Percentiles rank a stretch among this genome's conserved stretches.
These are phyloP conservation scores for Chlorella sp. DNA, from an alignment of 139 green algal genomes.

Conservation along the genomic window DNA sequence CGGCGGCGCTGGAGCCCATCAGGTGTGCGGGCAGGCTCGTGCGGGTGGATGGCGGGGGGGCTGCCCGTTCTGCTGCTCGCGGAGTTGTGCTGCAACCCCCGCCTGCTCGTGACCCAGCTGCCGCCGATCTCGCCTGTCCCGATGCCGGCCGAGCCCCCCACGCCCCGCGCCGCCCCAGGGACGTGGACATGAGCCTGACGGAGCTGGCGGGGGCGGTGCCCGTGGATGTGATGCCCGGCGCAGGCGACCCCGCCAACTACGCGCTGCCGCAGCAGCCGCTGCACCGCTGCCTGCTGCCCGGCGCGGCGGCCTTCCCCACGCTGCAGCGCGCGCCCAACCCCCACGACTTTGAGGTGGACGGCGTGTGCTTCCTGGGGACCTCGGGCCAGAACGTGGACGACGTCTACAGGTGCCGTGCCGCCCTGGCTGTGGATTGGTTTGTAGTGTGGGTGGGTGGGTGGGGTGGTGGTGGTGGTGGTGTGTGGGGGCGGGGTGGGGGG, in stretches of 20 bases:
- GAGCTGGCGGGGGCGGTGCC: constrained; percentile 79
- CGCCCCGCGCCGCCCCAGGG: constrained; percentile 51
- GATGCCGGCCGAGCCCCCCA: too few species aligned
- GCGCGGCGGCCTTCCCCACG: constrained; percentile 47
- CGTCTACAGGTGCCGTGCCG: constrained; percentile 29
- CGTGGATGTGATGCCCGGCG: constrained; percentile 96
- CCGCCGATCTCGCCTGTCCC: too few species aligned
- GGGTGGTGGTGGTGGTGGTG: not conserved
- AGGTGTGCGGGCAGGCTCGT: too few species aligned
- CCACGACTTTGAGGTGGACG: constrained; percentile 81
- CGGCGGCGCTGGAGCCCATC: constrained; percentile 45
- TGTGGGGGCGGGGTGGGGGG: not conserved
- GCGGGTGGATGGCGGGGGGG: too few species aligned
- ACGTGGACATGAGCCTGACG: constrained; percentile 70
- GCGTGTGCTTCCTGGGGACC: constrained; percentile 87
- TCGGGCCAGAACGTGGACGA: constrained; percentile 95
- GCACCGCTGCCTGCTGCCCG: constrained; percentile 86
- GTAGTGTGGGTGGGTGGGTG: not conserved
- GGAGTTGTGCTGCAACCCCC: too few species aligned
- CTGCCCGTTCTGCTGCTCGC: too few species aligned
- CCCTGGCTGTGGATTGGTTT: not conserved
- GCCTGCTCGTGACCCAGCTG: too few species aligned
- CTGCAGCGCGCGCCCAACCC: constrained; percentile 86
- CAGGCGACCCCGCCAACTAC: constrained; percentile 87
- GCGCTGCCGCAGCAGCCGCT: constrained; percentile 97